Base-by-base conservation (phyloP, 176 grass and related monocot species). In the Oryza rufipogon region DNA sequence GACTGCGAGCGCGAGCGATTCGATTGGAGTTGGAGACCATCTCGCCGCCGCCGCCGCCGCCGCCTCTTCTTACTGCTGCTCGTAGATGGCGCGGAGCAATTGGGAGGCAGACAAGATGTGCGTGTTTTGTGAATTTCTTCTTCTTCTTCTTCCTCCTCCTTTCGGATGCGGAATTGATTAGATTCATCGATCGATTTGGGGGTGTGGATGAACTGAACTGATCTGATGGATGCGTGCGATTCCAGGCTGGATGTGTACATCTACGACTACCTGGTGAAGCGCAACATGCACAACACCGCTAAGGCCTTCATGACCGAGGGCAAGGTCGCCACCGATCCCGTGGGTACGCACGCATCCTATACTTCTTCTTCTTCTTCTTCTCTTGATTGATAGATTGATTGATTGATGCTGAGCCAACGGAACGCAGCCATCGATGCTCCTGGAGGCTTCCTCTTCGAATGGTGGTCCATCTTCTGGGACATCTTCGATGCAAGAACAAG, bases 21-120 rank as follows among this genome's bases (percentile, higher is more conserved):
- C 42, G 42, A 44, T 44, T 44, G 42, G 42, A 10, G 42, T 44
- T 44, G 42, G 42, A 44, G 42, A 10, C 42, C 42, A 9, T 10
- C 42, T 44, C 41, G 8, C 51, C 51, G 13, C 51, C 51, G 30
- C 30, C 7, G 23, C 23, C 58, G 58, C 58, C 58, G 6, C 58
- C 58, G 58, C 14, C 73, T 2, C 58, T 20, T 32, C 15, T 15
- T 17, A 4, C 8, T 51, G 2, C 44, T 28, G 33, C 34, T 71
- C n/a, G 61, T 76, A 97, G 58, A 63, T 97, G 95, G 90, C 95
- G 66, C 92, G 93, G 90, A 92, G 86, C 84, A 92, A 94, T 86
- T 97, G 95, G 95, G 95, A 97, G 79, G 95, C 95, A 6, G 95
- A 97, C 85, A 97, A 97, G 88, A 97, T 97, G 95, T 97, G 80